phyloP scores from a whole-genome alignment of 1,284 basidiomycete genomes.

The Porphyrellus sp. region DNA sequence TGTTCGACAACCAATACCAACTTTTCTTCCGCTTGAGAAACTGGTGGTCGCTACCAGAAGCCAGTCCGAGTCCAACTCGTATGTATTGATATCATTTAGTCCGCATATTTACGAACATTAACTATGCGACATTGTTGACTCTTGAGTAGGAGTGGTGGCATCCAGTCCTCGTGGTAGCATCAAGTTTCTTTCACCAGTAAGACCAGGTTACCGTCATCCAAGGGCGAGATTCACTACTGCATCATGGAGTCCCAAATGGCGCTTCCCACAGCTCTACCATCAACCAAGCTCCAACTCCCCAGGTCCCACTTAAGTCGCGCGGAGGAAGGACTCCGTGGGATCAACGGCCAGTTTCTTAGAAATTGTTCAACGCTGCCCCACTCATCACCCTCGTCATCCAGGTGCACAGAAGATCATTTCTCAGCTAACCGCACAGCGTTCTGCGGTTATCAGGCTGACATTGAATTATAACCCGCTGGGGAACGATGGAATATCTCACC shows the following conservation, averaged over 20 bases:
- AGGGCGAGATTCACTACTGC: background rate
- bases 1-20: background rate
- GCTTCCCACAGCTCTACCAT: background rate
- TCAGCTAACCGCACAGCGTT: conserved; percentile 40
- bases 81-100: no score
- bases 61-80: no score
- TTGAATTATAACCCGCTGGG: conserved; percentile 58
- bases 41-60: no score
- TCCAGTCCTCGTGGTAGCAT: background rate
- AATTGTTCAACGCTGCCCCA: background rate
- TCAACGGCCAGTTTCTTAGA: conserved; percentile 14
- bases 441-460: conserved; percentile 47
- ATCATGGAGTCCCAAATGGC: conserved; percentile 20
- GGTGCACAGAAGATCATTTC: conserved; percentile 49
- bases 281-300: conserved; percentile 7
- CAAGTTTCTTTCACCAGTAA: background rate
- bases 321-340: conserved; percentile 24
- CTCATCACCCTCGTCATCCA: conserved; percentile 9
- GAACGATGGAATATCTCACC: conserved; percentile 52
- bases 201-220: background rate
- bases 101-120: no score
- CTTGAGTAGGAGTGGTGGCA: no score
- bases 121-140: no score
- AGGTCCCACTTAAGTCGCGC: conserved; percentile 20
- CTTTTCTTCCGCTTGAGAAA: no score